These are phyloP conservation scores for Trichoderma breve DNA, from an alignment of 2,329 filamentous ascomycete species.

Conservation along the genomic window DNA sequence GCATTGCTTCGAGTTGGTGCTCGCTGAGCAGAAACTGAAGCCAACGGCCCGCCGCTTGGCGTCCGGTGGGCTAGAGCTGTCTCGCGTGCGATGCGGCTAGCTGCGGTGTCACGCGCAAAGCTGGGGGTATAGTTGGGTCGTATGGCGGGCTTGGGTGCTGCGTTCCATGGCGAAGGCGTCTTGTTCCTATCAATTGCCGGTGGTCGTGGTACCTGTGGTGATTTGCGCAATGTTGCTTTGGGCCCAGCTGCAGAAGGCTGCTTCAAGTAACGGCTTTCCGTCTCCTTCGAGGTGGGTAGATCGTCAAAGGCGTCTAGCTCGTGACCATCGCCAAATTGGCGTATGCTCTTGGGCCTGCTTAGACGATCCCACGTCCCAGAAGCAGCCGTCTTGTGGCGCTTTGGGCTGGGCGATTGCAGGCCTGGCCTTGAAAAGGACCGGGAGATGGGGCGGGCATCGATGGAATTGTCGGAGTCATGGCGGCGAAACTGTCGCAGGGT, in stretches of 20 bases:
- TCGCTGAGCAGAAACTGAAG: constrained; percentile 55
- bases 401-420: constrained; percentile 60
- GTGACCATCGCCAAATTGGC: constrained; percentile 80
- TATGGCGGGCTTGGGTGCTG: constrained; percentile 52
- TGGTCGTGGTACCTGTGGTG: constrained; percentile 50
- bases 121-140: constrained; percentile 55
- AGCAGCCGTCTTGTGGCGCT: constrained; percentile 45
- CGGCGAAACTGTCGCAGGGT: constrained; percentile 69
- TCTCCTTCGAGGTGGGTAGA: constrained; percentile 78
- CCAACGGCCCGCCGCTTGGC: constrained; percentile 52
- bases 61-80: constrained; percentile 59
- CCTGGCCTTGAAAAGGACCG: constrained; percentile 57
- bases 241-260: constrained; percentile 70
- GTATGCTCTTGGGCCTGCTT: constrained; percentile 60
- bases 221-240: constrained; percentile 57
- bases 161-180: constrained; percentile 53
- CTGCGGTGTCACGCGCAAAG: constrained; percentile 64
- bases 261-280: constrained; percentile 80
- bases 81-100: constrained; percentile 64
- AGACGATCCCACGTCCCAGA: constrained; percentile 60
- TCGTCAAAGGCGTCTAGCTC: constrained; percentile 95
- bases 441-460: constrained; percentile 57
- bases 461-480: constrained; percentile 73
- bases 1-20: constrained; percentile 50
- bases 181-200: constrained; percentile 49